phyloP scores from a whole-genome alignment of 2,329 filamentous ascomycete species.

The Claviceps cyperi region DNA sequence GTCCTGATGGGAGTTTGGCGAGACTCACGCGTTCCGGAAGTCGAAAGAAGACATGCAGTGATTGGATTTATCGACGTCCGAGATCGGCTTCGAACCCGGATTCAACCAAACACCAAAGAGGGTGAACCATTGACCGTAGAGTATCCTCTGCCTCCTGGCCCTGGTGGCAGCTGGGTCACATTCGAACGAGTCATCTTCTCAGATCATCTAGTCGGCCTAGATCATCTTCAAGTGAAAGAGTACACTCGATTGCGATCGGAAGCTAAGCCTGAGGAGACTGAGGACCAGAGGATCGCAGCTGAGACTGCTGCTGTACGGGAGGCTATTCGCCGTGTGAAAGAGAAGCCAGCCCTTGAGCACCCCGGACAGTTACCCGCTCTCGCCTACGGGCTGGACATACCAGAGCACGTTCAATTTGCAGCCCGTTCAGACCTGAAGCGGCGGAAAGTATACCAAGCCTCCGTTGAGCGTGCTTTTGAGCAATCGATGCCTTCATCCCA shows the following conservation, averaged over 20 bases:
- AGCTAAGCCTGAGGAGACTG: slow-evolving; percentile 16
- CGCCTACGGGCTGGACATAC: slow-evolving; percentile 36
- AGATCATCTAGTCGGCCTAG: slow-evolving; percentile 38
- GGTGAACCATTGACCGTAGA: slow-evolving; percentile 32
- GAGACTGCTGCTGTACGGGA: slow-evolving; percentile 31
- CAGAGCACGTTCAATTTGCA: slow-evolving; percentile 24
- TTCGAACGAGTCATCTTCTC: slow-evolving; percentile 47
- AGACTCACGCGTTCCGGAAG: slow-evolving; percentile 36
- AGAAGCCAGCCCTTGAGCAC: slow-evolving; percentile 29
- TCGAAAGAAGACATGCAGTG: slow-evolving; percentile 39
- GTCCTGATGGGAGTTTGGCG: slow-evolving; percentile 46
- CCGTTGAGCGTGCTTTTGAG: slow-evolving; percentile 4
- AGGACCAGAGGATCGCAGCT: slow-evolving; percentile 23
- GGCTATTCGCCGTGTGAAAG: slow-evolving; percentile 29
- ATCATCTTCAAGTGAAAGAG: slow-evolving; percentile 45
- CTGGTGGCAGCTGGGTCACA: slow-evolving; percentile 49
- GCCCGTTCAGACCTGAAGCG: slow-evolving; percentile 30
- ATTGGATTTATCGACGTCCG: slow-evolving; percentile 48
- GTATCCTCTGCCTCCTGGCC: slow-evolving; percentile 38
- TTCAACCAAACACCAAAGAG: slow-evolving; percentile 33
- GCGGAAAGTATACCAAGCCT: slow-evolving; percentile 25
- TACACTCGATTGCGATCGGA: slow-evolving; percentile 42
- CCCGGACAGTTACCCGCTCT: slow-evolving; percentile 27
- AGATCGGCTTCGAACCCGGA: slow-evolving; percentile 44
- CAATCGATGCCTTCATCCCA: slow-evolving; percentile 9